A percentile compares a stretch with the other conserved stretches of the same genome.
phyloP scores from a whole-genome alignment of 2,329 filamentous ascomycete genomes.

The Cladophialophora yegresii region DNA sequence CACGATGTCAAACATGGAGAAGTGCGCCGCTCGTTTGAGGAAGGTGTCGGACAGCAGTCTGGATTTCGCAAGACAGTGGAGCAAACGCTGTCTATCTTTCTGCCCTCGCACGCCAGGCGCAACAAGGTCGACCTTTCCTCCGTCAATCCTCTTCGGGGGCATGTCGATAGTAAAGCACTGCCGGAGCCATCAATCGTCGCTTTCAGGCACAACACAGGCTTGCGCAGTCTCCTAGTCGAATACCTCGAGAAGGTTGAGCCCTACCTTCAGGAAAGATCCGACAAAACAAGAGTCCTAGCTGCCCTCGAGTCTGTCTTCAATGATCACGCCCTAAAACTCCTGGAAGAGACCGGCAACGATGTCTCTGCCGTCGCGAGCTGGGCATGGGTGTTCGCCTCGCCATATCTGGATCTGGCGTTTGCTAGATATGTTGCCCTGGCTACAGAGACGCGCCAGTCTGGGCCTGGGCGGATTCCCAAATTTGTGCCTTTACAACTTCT shows the following conservation, averaged over 20 bases:
- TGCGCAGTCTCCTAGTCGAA: slow-evolving; percentile 43
- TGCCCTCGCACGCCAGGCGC: slow-evolving; percentile 19
- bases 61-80: slow-evolving; percentile 9
- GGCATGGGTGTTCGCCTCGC: slow-evolving; percentile 51
- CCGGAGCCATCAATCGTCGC: slow-evolving; percentile 30
- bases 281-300: slow-evolving; percentile 33
- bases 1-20: background rate
- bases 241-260: slow-evolving; percentile 45
- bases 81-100: slow-evolving; percentile 19
- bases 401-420: slow-evolving; percentile 42
- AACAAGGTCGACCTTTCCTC: slow-evolving; percentile 28
- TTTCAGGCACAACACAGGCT: slow-evolving; percentile 30
- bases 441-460: slow-evolving; percentile 29
- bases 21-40: background rate
- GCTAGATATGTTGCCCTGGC: slow-evolving; percentile 43
- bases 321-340: slow-evolving; percentile 37
- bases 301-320: slow-evolving; percentile 43
- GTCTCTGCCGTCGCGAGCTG: slow-evolving; percentile 48
- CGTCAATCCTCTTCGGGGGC: slow-evolving; percentile 20
- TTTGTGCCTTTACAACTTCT: slow-evolving; percentile 54
- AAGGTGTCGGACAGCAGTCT: background rate
- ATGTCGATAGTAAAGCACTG: slow-evolving; percentile 4
- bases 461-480: slow-evolving; percentile 42
- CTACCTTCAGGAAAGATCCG: slow-evolving; percentile 28
- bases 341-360: slow-evolving; percentile 42